Evolutionary conservation across 2,329 filamentous ascomycete species (phyloP).

Genomic region (Tolypocladium nubicola): DNA sequence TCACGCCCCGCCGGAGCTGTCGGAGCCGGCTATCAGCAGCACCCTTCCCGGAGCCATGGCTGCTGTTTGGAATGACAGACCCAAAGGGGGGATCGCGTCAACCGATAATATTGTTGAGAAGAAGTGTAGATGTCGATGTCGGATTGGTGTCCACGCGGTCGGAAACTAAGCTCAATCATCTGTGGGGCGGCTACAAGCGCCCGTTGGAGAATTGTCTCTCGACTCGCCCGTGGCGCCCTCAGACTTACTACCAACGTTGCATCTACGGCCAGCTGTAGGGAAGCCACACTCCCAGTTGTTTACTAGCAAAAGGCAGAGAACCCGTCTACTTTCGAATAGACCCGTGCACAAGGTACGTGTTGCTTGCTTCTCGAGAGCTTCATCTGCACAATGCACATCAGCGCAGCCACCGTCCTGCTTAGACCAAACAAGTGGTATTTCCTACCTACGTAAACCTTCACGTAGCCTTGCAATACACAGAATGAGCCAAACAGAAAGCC

Average conservation of each 20-base stretch:
- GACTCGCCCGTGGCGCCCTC: neutral
- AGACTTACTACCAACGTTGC: neutral
- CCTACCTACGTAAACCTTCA: neutral
- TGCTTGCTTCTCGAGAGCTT: neutral
- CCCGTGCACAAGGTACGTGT: neutral
- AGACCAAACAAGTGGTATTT: neutral
- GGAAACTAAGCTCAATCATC: neutral
- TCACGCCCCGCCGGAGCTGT: conserved; percentile 81
- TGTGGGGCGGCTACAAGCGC: neutral
- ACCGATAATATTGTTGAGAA: too few relatives aligned
- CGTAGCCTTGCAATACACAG: neutral
- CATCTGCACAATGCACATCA: neutral
- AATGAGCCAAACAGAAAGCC: neutral
- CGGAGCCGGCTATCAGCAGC: conserved; percentile 77
- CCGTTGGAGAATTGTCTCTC: neutral
- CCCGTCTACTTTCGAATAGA: too few relatives aligned
- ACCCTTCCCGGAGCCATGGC: conserved; percentile 41
- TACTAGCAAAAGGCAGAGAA: too few relatives aligned
- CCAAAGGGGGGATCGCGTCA: neutral
- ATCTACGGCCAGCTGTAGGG: too few relatives aligned
- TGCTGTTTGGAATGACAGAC: neutral
- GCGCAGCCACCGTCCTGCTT: neutral
- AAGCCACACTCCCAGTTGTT: too few relatives aligned
- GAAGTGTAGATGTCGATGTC: neutral
- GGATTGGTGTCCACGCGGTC: neutral